phyloP scores from a whole-genome alignment of 2,329 filamentous ascomycete species.

The Stagonosporopsis chrysanthemi region DNA sequence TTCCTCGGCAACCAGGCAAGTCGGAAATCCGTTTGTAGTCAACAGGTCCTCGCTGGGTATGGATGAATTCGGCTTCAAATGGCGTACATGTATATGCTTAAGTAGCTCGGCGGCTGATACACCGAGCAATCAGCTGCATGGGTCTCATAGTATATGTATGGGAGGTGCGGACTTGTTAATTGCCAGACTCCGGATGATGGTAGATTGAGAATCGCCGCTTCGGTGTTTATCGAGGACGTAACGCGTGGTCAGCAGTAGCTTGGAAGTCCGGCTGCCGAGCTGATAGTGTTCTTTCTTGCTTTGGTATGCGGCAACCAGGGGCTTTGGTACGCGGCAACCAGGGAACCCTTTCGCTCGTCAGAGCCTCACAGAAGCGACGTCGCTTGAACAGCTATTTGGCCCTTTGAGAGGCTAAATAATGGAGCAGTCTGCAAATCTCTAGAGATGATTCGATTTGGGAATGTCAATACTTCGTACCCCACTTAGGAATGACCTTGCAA shows the following conservation, averaged over 20 bases:
- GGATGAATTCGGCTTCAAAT: no score
- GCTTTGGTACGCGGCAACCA: background rate
- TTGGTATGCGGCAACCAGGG: no score
- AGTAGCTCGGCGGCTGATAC: background rate
- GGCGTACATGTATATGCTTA: background rate
- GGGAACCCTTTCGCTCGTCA: background rate
- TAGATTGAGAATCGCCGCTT: background rate
- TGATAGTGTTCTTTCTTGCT: conserved; percentile 1
- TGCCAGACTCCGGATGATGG: background rate
- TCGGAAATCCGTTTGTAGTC: no score
- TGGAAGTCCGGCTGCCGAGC: conserved; percentile 8
- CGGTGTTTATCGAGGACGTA: background rate
- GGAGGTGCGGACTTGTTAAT: background rate
- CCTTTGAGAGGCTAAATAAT: background rate
- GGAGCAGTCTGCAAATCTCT: background rate
- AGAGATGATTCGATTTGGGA: background rate
- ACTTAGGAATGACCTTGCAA: background rate
- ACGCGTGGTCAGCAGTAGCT: conserved; percentile 1
- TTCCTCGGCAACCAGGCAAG: no score
- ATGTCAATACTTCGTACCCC: background rate
- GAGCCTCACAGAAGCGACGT: background rate
- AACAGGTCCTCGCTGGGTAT: background rate
- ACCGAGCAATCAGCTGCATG: background rate
- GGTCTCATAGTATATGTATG: no score
- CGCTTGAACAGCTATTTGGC: background rate